phyloP scores from a whole-genome alignment of 306 rosid genomes.

The Acacia melanoxylon region DNA sequence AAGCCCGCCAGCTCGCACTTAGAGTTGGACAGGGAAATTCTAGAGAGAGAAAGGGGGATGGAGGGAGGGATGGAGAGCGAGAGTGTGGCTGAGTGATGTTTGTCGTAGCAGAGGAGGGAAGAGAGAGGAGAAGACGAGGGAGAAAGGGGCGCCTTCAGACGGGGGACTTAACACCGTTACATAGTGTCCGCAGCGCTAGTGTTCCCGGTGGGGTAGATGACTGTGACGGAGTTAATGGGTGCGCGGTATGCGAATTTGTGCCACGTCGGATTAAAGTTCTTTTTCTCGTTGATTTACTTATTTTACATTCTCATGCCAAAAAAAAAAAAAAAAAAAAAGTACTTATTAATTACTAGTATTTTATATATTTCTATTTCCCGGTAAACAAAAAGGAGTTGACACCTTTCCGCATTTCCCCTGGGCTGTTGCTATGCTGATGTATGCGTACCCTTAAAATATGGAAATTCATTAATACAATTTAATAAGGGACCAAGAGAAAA shows the following conservation, averaged over 20 bases:
- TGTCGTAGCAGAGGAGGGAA: not conserved
- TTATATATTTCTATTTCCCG: not conserved
- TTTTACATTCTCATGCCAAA: not conserved
- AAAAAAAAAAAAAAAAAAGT: not conserved
- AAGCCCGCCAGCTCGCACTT: not conserved
- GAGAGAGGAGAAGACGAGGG: not conserved
- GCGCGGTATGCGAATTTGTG: slow-evolving; percentile 10
- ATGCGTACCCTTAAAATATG: not conserved
- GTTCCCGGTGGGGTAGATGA: not conserved
- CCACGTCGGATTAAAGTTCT: slow-evolving; percentile 15
- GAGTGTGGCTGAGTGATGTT: not conserved
- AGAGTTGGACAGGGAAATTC: not conserved
- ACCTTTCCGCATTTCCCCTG: not conserved
- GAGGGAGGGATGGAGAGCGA: not conserved
- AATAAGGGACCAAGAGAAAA: too few relatives aligned
- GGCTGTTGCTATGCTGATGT: not conserved
- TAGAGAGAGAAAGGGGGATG: not conserved
- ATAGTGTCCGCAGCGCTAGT: not conserved
- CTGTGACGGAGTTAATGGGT: not conserved
- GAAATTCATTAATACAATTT: not conserved
- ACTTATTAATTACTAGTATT: too few relatives aligned
- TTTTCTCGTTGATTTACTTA: not conserved
- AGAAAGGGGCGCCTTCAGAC: not conserved
- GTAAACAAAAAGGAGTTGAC: not conserved
- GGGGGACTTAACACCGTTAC: slow-evolving; percentile 4